phyloP scores from a whole-genome alignment of 768 basidiomycete genomes.

The Rubroboletus pulcherrimus region DNA sequence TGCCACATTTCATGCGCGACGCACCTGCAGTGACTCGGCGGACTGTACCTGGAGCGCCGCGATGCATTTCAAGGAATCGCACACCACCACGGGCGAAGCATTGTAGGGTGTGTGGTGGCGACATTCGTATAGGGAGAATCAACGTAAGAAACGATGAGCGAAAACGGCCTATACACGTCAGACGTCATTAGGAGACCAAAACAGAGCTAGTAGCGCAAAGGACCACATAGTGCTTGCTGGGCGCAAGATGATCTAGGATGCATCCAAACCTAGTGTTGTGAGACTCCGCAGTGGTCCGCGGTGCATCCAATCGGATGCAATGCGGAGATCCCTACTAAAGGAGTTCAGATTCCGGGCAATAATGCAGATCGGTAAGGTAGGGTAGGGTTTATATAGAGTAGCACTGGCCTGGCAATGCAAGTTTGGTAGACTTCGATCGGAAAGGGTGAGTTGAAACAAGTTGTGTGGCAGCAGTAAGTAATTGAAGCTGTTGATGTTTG shows the following conservation, averaged over 20 bases:
- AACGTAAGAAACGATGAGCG: not conserved
- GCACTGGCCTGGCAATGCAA: not conserved
- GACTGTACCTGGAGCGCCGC: not conserved
- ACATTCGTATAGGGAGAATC: not conserved
- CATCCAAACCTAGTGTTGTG: not conserved
- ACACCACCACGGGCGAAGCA: not conserved
- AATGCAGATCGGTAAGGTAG: not conserved
- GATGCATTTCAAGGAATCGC: not conserved
- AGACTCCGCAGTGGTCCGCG: not conserved
- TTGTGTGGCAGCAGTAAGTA: too few species aligned
- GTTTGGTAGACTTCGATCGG: not conserved
- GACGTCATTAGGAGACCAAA: not conserved
- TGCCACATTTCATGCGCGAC: not conserved
- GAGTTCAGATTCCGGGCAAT: not conserved
- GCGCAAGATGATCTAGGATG: not conserved
- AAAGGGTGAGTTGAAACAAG: too few species aligned
- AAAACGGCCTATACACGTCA: not conserved
- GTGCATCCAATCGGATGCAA: not conserved
- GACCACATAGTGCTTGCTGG: not conserved
- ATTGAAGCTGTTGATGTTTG: not conserved
- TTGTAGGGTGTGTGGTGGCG: not conserved
- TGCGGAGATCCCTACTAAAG: not conserved
- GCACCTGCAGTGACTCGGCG: not conserved
- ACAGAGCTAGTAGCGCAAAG: too few species aligned
- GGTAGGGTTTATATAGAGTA: not conserved